Conservation (phyloP, 2,329 filamentous ascomycete species). For the Colletotrichum sp. region DNA sequence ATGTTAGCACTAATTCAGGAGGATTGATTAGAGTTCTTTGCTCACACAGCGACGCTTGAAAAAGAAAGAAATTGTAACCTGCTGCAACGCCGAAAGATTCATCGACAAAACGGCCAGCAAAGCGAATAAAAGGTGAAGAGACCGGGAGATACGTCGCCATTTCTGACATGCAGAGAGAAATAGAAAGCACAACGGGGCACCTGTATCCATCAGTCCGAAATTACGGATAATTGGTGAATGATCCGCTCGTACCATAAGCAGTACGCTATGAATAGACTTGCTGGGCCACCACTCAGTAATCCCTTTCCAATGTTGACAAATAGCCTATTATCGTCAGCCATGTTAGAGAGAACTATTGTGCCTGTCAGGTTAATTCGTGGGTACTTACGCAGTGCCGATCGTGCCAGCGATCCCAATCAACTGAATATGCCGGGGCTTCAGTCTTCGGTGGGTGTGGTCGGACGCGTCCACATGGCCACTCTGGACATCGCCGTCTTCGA, state of each 20-base stretch:
- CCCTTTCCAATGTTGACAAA: background rate
- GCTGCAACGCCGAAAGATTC: background rate
- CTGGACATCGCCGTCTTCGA: background rate
- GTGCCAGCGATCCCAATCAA: background rate
- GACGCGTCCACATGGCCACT: background rate
- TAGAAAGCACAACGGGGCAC: background rate
- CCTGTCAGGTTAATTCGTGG: background rate
- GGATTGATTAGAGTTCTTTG: background rate
- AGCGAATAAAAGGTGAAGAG: background rate
- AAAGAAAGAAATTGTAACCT: background rate
- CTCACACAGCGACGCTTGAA: background rate
- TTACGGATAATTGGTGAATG: background rate
- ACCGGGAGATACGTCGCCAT: background rate
- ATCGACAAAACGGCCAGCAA: background rate
- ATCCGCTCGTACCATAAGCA: background rate
- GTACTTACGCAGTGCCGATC: background rate
- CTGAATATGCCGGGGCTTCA: background rate
- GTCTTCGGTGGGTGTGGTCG: background rate
- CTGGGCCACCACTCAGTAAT: background rate
- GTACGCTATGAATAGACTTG: background rate
- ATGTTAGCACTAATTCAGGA: background rate
- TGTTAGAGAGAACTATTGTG: background rate
- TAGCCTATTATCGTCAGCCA: background rate
- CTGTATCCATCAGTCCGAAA: background rate
- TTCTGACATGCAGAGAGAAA: background rate